A percentile compares a stretch with the other conserved stretches of the same genome.
These are phyloP conservation scores for Hypericum perforatum DNA, from an alignment of 345 rosid genomes.

Conservation along the genomic window DNA sequence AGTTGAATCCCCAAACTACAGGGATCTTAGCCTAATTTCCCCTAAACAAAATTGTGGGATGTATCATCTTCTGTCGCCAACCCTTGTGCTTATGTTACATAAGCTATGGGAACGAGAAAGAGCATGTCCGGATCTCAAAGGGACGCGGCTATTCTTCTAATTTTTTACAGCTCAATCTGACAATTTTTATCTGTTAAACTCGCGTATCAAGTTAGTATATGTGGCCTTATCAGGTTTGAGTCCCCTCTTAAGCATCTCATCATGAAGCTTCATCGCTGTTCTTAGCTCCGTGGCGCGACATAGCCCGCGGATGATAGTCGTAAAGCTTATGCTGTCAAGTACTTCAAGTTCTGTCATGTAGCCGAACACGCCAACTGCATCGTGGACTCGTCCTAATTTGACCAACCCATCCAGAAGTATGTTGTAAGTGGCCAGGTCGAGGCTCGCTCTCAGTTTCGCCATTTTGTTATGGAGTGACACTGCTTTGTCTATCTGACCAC, in stretches of 20 bases:
- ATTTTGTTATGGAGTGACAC: constrained; percentile 33
- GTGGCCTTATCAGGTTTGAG: constrained; percentile 47
- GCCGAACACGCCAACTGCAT: constrained; percentile 38
- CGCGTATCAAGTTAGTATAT: constrained; percentile 46
- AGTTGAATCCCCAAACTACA: too few species aligned
- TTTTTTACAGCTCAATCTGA: too few species aligned
- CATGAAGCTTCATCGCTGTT: constrained; percentile 63
- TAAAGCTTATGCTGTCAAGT: constrained; percentile 36
- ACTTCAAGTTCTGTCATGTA: constrained; percentile 34
- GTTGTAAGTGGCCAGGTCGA: constrained; percentile 43
- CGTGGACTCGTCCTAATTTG: constrained; percentile 31
- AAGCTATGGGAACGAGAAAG: too few species aligned
- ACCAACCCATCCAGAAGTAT: constrained; percentile 37
- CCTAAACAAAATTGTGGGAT: too few species aligned
- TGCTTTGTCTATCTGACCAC: constrained; percentile 40
- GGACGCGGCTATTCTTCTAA: too few species aligned
- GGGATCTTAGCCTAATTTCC: too few species aligned
- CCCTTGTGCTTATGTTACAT: too few species aligned
- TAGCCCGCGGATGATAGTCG: constrained; percentile 38
- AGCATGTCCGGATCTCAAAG: too few species aligned
- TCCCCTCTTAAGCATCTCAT: constrained; percentile 57
- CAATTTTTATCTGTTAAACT: constrained; percentile 26
- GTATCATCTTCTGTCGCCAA: too few species aligned
- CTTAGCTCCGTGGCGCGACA: constrained; percentile 42
- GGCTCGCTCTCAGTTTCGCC: constrained; percentile 35